Evolutionary conservation across 1,284 basidiomycete genomes (phyloP).

Genomic region (Pyrrhoderma lamaoense): DNA sequence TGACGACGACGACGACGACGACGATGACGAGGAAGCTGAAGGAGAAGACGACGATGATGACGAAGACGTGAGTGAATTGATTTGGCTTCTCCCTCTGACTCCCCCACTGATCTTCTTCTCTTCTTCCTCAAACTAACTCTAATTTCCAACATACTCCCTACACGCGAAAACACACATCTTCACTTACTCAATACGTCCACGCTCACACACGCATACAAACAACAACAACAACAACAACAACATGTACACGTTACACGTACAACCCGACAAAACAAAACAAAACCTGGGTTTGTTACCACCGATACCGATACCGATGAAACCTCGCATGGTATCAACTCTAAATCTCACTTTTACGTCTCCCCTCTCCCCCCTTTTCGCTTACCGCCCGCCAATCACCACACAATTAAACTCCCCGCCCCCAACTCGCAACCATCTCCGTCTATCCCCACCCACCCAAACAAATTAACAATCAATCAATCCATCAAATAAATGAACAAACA

Average conservation of each 20-base stretch:
- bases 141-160: background rate
- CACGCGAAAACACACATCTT: too few species aligned
- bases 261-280: too few species aligned
- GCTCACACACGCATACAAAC: too few species aligned
- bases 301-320: too few species aligned
- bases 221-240: too few species aligned
- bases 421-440: background rate
- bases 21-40: slow-evolving; percentile 6
- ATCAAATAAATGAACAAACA: background rate
- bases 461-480: background rate
- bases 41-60: too few species aligned
- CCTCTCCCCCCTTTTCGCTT: background rate
- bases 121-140: background rate
- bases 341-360: background rate
- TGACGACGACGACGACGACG: slow-evolving; percentile 14
- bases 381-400: background rate
- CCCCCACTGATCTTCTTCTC: background rate
- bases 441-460: background rate
- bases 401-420: background rate
- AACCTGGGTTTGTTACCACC: too few species aligned
- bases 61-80: too few species aligned
- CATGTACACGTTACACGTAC: too few species aligned
- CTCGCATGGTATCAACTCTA: too few species aligned
- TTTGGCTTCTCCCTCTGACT: too few species aligned
- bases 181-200: too few species aligned